Base-by-base conservation (phyloP, 805 yeast species). In the Lipomyces yamadae region DNA sequence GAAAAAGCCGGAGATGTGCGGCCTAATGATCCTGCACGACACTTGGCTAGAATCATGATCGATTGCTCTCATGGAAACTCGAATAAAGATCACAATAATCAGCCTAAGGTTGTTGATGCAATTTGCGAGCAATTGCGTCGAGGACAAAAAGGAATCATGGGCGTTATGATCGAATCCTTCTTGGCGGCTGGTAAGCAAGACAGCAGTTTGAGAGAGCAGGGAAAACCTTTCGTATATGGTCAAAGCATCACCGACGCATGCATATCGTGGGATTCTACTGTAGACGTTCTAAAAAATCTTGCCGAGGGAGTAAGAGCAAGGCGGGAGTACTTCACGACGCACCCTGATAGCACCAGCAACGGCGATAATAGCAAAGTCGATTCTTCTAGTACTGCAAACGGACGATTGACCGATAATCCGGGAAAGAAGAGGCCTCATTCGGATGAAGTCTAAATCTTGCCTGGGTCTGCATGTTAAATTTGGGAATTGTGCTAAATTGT, bases 31-130 rank as follows among this genome's bases (percentile, higher is more conserved):
- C 58, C 45, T 57, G 63, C 63, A 64, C 54, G 54, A 42, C 62
- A 57, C 11, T 83, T 85, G 60, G 85, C 89, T 66, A 84, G 94
- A 75, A 88, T 93, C 74, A 95, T 94, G 98, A 87, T 94, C 70
- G 99, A 94, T 80, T 95, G 98, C 79, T 92, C 98, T 53, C 99
- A 94, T 77, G 99, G 98, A 70, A 94, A 94, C 83, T 91, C 97
- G 48, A 87, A 84, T 76, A 94, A 94, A 78, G 89, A 94, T 79
- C 93, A 88, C 86, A 85, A 85, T 77, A 94, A 94, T 80, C 99
- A 94, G 82, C 98, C 98, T 58, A 86, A 83, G 76, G 99, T 94
- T 13, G 92, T 93, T 33, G 84, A 85, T 33, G 84, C 81, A 56
- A 86, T 95, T 66, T 90, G 92, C 69, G 88, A 88, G 70, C 99